Percentiles rank a stretch among this genome's conserved stretches.
phyloP scores from a whole-genome alignment of 176 grass and related monocot genomes.

The Melocanna baccifera region DNA sequence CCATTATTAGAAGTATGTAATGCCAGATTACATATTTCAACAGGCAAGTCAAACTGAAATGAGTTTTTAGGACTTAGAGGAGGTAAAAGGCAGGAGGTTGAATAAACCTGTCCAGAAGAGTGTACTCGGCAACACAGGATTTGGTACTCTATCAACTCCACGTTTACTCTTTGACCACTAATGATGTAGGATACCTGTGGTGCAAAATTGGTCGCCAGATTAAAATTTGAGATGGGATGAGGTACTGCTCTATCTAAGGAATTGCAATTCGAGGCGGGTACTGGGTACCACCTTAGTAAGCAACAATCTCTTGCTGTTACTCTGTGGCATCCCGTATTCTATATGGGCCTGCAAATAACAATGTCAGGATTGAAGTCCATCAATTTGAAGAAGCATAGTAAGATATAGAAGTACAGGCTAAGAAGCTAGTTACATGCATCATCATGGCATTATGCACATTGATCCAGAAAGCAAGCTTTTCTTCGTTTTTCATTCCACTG shows the following conservation, averaged over 20 bases:
- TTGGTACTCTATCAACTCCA: slow-evolving; percentile 65
- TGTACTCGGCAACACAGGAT: slow-evolving; percentile 69
- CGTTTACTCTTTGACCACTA: slow-evolving; percentile 62
- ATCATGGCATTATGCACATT: slow-evolving; percentile 95
- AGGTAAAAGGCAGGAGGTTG: neutral
- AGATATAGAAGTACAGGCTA: neutral
- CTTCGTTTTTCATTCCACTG: slow-evolving; percentile 63
- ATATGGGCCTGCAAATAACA: slow-evolving; percentile 63
- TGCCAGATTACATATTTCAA: neutral
- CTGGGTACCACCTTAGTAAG: slow-evolving; percentile 58
- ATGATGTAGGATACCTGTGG: slow-evolving; percentile 64
- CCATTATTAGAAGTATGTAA: neutral
- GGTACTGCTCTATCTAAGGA: neutral
- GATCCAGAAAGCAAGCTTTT: slow-evolving; percentile 93
- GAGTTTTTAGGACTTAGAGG: neutral
- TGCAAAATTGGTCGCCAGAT: neutral
- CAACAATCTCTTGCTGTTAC: slow-evolving; percentile 59
- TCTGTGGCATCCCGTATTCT: slow-evolving; percentile 62
- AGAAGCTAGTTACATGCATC: slow-evolving; percentile 85
- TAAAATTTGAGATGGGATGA: neutral
- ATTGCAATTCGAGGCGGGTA: neutral
- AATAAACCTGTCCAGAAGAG: slow-evolving; percentile 59
- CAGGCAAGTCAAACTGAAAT: neutral
- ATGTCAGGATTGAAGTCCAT: neutral
- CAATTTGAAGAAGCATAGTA: neutral